Conservation (phyloP, 257 asterid species). For the Phtheirospermum japonicum region DNA sequence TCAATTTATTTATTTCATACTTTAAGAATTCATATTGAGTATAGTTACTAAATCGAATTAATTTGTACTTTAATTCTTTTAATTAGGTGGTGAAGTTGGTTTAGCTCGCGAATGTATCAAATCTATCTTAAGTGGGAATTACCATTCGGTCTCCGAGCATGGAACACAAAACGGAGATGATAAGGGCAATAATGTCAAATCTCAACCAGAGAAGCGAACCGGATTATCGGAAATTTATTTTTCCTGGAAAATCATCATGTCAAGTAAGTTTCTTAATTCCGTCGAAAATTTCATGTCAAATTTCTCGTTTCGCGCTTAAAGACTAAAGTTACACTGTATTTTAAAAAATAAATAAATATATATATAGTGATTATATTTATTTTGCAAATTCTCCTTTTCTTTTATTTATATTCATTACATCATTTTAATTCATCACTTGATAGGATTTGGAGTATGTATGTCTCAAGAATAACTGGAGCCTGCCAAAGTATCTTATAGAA, state of each 20-base stretch:
- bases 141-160: slow-evolving; percentile 3
- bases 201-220: slow-evolving; percentile 8
- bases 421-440: too few species aligned
- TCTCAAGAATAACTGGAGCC: slow-evolving; percentile 38
- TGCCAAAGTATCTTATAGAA: slow-evolving; percentile 33
- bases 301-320: too few species aligned
- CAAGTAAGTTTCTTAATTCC: slow-evolving; percentile 33
- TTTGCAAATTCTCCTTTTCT: too few species aligned
- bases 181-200: background rate
- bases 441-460: slow-evolving; percentile 46
- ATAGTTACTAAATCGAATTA: background rate
- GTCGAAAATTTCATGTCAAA: background rate
- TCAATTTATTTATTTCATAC: background rate
- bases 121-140: slow-evolving; percentile 26
- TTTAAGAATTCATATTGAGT: background rate
- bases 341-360: background rate
- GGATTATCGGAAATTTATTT: slow-evolving; percentile 18
- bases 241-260: slow-evolving; percentile 40
- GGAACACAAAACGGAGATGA: slow-evolving; percentile 7
- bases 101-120: slow-evolving; percentile 34
- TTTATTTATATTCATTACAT: too few species aligned
- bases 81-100: slow-evolving; percentile 36
- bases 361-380: background rate
- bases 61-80: background rate
- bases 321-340: too few species aligned